Conservation (phyloP, 2,329 filamentous ascomycete species). For the Cladophialophora immunda region DNA sequence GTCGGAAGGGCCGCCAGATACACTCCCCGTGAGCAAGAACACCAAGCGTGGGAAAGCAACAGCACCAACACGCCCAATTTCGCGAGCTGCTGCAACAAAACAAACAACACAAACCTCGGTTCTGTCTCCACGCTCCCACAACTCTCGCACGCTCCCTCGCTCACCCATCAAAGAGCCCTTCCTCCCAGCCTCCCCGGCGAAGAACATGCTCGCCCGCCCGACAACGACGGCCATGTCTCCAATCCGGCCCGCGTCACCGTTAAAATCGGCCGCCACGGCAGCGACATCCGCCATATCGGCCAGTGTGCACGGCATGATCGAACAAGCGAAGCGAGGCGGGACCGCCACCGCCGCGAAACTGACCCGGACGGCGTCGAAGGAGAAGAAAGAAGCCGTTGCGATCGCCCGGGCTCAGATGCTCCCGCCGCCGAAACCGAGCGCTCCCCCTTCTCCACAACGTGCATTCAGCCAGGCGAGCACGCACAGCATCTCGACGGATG, state of each 20-base stretch:
- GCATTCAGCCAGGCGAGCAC: slow-evolving; percentile 36
- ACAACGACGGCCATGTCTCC: slow-evolving; percentile 56
- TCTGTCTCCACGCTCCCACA: slow-evolving; percentile 83
- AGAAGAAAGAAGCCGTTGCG: slow-evolving; percentile 37
- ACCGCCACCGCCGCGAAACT: slow-evolving; percentile 33
- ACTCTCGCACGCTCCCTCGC: slow-evolving; percentile 73
- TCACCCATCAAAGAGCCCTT: slow-evolving; percentile 59
- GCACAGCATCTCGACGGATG: slow-evolving; percentile 34
- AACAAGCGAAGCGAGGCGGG: slow-evolving; percentile 39
- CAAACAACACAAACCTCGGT: slow-evolving; percentile 64
- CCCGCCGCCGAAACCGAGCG: slow-evolving; percentile 38
- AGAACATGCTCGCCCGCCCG: slow-evolving; percentile 61
- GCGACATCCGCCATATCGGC: slow-evolving; percentile 41
- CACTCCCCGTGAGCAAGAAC: slow-evolving; percentile 75
- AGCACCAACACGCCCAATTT: slow-evolving; percentile 49
- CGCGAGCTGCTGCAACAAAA: slow-evolving; percentile 47
- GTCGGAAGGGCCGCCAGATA: slow-evolving; percentile 45
- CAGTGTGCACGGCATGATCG: slow-evolving; percentile 37
- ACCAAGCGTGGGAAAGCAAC: slow-evolving; percentile 46
- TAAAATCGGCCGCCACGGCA: slow-evolving; percentile 55
- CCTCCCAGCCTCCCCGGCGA: slow-evolving; percentile 43
- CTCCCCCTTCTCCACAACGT: slow-evolving; percentile 34
- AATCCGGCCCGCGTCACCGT: slow-evolving; percentile 59
- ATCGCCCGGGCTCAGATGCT: slow-evolving; percentile 37
- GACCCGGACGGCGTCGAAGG: slow-evolving; percentile 38